phyloP scores from a whole-genome alignment of 257 asterid species.

The Fraxinus cuspidata region DNA sequence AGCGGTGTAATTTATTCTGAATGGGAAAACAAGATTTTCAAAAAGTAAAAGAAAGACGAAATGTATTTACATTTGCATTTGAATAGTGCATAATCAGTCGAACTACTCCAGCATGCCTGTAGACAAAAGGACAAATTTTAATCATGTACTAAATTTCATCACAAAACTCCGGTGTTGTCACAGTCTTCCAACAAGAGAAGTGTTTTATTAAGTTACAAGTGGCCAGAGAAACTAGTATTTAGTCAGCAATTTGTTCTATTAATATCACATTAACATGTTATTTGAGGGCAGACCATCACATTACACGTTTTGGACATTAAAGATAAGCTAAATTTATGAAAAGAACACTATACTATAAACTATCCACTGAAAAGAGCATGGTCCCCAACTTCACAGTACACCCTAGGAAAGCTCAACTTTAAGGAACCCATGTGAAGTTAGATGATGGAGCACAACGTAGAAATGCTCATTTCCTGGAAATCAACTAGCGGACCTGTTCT shows the following conservation, averaged over 20 bases:
- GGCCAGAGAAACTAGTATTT: neutral
- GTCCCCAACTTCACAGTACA: too few species aligned
- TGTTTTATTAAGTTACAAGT: neutral
- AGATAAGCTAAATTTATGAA: neutral
- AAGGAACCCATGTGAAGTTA: too few species aligned
- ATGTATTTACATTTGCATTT: slow-evolving; percentile 57
- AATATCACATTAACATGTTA: neutral
- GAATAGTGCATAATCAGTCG: slow-evolving; percentile 83
- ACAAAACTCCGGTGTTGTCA: neutral
- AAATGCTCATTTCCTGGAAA: too few species aligned
- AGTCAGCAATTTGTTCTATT: neutral
- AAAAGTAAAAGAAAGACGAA: slow-evolving; percentile 4
- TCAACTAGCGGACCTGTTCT: too few species aligned
- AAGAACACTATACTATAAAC: neutral
- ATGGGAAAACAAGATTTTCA: neutral
- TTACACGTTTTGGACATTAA: neutral
- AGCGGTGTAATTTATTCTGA: neutral
- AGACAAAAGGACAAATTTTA: slow-evolving; percentile 25
- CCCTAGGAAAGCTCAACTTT: too few species aligned
- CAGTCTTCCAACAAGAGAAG: neutral
- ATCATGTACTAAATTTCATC: neutral
- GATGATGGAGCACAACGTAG: too few species aligned
- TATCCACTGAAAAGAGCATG: neutral
- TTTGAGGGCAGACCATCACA: neutral
- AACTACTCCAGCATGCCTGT: slow-evolving; percentile 89